Conservation (phyloP, 2,329 filamentous ascomycete genomes). For the Colletotrichum kahawae region DNA sequence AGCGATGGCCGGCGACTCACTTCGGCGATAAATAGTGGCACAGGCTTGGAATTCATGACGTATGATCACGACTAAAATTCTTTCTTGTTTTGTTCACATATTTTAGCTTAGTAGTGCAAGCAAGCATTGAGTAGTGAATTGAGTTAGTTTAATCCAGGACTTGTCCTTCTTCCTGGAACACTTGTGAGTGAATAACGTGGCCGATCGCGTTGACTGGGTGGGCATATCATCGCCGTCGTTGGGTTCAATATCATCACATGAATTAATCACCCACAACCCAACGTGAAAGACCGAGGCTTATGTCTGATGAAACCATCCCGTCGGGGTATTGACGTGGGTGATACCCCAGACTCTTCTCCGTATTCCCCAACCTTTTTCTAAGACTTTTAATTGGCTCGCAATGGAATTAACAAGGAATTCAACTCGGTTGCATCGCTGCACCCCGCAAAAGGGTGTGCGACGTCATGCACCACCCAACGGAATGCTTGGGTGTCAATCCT, state of each 20-base stretch:
- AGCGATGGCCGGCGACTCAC: constrained; percentile 2
- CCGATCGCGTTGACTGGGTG: background rate
- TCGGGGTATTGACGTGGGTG: background rate
- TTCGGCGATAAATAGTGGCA: background rate
- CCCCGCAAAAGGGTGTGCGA: background rate
- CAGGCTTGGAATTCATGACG: background rate
- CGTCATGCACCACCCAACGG: background rate
- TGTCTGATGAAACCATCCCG: background rate
- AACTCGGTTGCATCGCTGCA: background rate
- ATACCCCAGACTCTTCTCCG: background rate
- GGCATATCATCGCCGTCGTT: accelerated
- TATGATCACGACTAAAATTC: background rate
- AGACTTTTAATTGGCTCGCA: background rate
- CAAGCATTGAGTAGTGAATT: background rate
- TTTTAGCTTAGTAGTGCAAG: background rate
- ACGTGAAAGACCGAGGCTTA: background rate
- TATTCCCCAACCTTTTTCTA: background rate
- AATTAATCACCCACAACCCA: background rate
- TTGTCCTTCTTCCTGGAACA: no score
- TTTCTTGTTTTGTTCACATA: background rate
- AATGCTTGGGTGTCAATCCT: background rate
- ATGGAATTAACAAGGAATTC: background rate
- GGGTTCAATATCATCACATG: background rate
- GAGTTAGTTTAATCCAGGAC: background rate
- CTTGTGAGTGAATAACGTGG: no score